Percentiles rank a stretch among this genome's conserved stretches.
These are phyloP conservation scores for Aspergillus fumigatiaffinis DNA, from an alignment of 2,329 filamentous ascomycete genomes.

Conservation along the genomic window DNA sequence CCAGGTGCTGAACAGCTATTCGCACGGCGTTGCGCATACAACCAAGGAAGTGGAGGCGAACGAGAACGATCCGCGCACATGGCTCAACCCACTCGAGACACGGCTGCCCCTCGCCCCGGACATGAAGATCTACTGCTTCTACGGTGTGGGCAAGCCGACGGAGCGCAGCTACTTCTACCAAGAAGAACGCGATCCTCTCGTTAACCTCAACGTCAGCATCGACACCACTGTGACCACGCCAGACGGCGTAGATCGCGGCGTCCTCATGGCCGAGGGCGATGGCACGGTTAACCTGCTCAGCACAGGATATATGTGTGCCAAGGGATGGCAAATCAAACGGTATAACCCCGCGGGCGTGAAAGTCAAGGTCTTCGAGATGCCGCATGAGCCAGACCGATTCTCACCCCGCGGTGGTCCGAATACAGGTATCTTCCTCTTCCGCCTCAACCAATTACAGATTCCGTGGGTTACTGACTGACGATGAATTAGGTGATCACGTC, in stretches of 20 bases:
- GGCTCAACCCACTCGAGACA: slow-evolving; percentile 95
- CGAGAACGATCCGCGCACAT: slow-evolving; percentile 72
- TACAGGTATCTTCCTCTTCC: slow-evolving; percentile 53
- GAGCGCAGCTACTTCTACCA: slow-evolving; percentile 92
- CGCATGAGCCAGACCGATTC: slow-evolving; percentile 89
- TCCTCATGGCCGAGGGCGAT: slow-evolving; percentile 94
- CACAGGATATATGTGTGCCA: slow-evolving; percentile 93
- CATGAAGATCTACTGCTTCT: slow-evolving; percentile 96
- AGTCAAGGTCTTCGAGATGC: slow-evolving; percentile 90
- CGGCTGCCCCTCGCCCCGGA: slow-evolving; percentile 80
- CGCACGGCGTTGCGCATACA: slow-evolving; percentile 81
- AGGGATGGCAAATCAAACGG: slow-evolving; percentile 87
- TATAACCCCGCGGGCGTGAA: slow-evolving; percentile 85
- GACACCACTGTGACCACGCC: slow-evolving; percentile 48
- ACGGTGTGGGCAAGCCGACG: slow-evolving; percentile 87
- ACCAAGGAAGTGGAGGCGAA: slow-evolving; percentile 75
- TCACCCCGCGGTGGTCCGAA: slow-evolving; percentile 70
- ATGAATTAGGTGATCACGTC: slow-evolving; percentile 75
- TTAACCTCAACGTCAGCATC: slow-evolving; percentile 52
- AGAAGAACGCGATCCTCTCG: slow-evolving; percentile 61
- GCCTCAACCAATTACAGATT: slow-evolving; percentile 24
- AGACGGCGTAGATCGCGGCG: slow-evolving; percentile 68
- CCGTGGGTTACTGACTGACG: not conserved
- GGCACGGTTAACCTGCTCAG: slow-evolving; percentile 93
- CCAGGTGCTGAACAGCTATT: slow-evolving; percentile 72